Evolutionary conservation across 257 asterid genomes (phyloP).

Genomic region (Ajuga chamaepitys): DNA sequence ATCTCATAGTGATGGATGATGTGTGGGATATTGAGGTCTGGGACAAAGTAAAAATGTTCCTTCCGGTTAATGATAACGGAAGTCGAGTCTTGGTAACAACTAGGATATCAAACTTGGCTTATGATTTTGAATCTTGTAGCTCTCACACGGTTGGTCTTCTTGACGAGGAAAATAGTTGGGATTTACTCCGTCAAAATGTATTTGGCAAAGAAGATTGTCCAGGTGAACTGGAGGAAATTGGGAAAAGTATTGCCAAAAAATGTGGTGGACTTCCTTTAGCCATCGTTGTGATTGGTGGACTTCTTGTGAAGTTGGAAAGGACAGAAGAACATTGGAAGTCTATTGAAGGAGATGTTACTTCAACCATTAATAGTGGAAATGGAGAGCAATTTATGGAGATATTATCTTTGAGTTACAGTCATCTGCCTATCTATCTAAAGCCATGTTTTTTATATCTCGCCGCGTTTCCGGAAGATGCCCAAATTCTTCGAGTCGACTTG

Average conservation of each 20-base stretch:
- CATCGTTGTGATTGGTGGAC: constrained; percentile 21
- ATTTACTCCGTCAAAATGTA: constrained; percentile 2
- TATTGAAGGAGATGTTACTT: constrained; percentile 5
- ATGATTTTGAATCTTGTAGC: neutral
- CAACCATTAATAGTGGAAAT: constrained; percentile 1
- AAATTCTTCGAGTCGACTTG: neutral
- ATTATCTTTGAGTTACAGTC: too few species aligned
- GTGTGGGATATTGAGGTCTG: constrained; percentile 17
- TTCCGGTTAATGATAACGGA: constrained; percentile 8
- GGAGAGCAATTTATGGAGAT: constrained; percentile 12
- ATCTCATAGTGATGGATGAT: constrained; percentile 20
- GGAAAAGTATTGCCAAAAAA: constrained; percentile 16
- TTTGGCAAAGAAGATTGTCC: constrained; percentile 8
- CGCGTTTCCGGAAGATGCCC: constrained; percentile 11
- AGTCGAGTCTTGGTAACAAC: constrained; percentile 24
- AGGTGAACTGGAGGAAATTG: constrained; percentile 18
- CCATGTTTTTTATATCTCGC: too few species aligned
- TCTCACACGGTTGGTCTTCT: constrained; percentile 14
- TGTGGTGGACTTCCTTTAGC: constrained; percentile 30
- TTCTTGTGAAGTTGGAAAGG: constrained; percentile 16
- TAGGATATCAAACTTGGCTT: constrained; percentile 12
- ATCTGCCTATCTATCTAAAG: too few species aligned
- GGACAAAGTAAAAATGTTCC: neutral
- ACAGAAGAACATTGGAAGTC: constrained; percentile 16
- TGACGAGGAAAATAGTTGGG: constrained; percentile 18